These are phyloP conservation scores for Gracilaria caudata DNA, from an alignment of 23 red algal genomes.

Conservation along the genomic window DNA sequence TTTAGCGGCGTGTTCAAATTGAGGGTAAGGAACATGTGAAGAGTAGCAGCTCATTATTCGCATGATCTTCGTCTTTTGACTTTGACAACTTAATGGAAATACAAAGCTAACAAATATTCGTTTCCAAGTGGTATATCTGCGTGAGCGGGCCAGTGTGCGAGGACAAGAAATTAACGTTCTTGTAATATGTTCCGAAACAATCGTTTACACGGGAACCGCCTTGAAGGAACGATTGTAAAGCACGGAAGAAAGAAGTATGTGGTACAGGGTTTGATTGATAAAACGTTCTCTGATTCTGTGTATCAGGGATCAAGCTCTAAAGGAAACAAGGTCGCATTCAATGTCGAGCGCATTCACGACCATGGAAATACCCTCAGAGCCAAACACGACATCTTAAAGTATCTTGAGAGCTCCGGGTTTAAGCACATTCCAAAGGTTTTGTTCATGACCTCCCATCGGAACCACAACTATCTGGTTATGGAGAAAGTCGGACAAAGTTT, in stretches of 20 bases:
- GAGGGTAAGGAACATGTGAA: too few relatives aligned
- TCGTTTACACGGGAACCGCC: not conserved
- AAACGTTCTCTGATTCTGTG: not conserved
- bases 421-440: not conserved
- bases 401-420: not conserved
- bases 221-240: conserved; percentile 7
- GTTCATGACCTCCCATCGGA: not conserved
- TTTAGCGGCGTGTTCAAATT: not conserved
- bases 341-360: not conserved
- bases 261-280: not conserved
- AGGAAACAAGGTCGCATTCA: not conserved
- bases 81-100: too few relatives aligned
- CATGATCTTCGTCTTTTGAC: too few relatives aligned
- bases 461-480: not conserved
- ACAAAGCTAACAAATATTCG: too few relatives aligned
- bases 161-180: too few relatives aligned
- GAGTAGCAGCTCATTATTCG: not conserved
- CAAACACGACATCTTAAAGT: not conserved
- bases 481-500: not conserved
- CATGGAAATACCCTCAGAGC: not conserved
- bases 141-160: too few relatives aligned
- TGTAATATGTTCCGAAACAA: not conserved
- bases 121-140: too few relatives aligned
- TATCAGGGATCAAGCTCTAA: too few relatives aligned
- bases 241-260: conserved; percentile 16